Base-by-base conservation (phyloP, 2,329 filamentous ascomycete genomes). In the Thelonectria olida region DNA sequence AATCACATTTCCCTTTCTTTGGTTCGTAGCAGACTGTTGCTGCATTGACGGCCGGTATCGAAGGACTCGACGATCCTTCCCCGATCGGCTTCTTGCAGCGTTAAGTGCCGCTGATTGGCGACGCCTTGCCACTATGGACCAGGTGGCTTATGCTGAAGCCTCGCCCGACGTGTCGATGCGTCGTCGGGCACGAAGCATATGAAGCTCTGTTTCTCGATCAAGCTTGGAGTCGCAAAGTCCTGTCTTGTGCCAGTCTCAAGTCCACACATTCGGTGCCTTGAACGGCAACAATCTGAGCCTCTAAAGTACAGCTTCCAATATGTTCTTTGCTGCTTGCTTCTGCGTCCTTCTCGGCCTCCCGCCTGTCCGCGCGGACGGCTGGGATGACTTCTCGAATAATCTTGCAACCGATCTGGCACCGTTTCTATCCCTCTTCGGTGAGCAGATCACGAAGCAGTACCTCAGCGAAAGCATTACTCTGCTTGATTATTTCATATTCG, bases 361-460 rank as follows among this genome's bases (percentile, higher is more conserved):
- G 22, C 41, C 13, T 44, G 41, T 44, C 20, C 7, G 41, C 19
- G 41, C 41, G 10, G 22, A 44, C 22, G 20, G 41, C 41, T 44
- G 41, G 19, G 41, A 44, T 25, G 41, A 44, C 41, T 44, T 44
- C 13, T 23, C 41, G 4, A 44, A 25, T n/a, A 44, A 44, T n/a
- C 41, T 79, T 1, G 73, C 74, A 5, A 73, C 70, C 0, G 76
- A 79, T 49, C 62, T 79, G 6, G 70, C 63, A 1, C 74, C 74
- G 1, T 60, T 80, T 1, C 62, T 81, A 1, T 65, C 74, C 0
- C 67, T 81, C 0, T 79, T 80, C 23, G 78, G 78, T 7, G 78
- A 81, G 31, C 69, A 73, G 1, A 70, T 78, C 1, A 78, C 78
- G 0, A 77, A 76, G 38, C 76, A 80, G 36, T 80, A 75, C 44